Evolutionary conservation across 2,329 filamentous ascomycete species (phyloP).

Genomic region (Chaetomium strumarium): DNA sequence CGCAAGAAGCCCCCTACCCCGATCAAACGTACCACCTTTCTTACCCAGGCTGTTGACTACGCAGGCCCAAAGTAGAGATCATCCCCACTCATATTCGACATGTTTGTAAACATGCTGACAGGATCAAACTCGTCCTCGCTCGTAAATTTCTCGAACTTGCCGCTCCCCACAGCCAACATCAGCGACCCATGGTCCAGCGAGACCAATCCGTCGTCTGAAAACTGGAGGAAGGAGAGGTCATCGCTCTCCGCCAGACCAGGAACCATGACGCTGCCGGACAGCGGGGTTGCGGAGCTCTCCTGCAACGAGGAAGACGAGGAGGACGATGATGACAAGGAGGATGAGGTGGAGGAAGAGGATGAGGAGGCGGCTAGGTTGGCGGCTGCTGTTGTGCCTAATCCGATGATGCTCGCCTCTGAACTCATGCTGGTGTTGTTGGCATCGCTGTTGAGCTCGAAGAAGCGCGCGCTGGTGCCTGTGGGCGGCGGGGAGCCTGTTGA

Average conservation of each 20-base stretch:
- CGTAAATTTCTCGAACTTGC: conserved; percentile 40
- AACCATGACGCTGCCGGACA: conserved; percentile 9
- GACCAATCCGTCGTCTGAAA: not conserved
- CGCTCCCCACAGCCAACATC: conserved; percentile 20
- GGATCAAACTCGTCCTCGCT: conserved; percentile 40
- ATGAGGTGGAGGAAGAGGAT: not conserved
- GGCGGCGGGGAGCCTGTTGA: conserved; percentile 53
- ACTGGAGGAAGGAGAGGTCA: not conserved
- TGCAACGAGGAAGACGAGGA: too few relatives aligned
- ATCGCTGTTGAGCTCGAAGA: conserved; percentile 33
- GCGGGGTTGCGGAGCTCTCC: not conserved
- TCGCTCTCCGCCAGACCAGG: conserved; percentile 28
- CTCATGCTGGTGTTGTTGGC: conserved; percentile 1
- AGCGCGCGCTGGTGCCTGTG: conserved; percentile 30
- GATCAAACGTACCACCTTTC: not conserved
- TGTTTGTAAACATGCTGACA: conserved; percentile 45
- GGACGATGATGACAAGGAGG: too few relatives aligned
- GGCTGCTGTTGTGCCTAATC: conserved; percentile 31
- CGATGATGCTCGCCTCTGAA: conserved; percentile 23
- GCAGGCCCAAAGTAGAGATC: conserved; percentile 46
- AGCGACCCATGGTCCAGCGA: not conserved
- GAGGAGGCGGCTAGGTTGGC: conserved; percentile 18
- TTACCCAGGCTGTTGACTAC: not conserved
- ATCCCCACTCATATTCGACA: conserved; percentile 29
- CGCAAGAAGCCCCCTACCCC: too few relatives aligned